A percentile compares a stretch with the other conserved stretches of the same genome.
Conservation (phyloP, 1,139 yeast genomes). For the Geotrichum bryndzae region DNA sequence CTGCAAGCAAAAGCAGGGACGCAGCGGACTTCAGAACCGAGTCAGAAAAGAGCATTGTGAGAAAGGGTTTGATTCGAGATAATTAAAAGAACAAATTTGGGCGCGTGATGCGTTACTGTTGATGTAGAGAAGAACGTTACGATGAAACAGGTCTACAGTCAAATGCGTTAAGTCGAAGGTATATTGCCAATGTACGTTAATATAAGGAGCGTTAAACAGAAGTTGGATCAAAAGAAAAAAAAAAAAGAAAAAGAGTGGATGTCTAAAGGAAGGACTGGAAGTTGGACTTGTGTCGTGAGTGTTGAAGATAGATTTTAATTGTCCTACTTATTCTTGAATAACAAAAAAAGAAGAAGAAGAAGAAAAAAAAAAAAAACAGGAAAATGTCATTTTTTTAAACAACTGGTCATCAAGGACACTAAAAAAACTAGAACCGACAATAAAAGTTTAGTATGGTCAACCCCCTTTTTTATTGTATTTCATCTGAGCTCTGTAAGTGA, state of each 20-base stretch:
- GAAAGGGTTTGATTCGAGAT: background rate
- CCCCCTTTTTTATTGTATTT: background rate
- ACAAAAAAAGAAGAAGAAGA: slow-evolving; percentile 71
- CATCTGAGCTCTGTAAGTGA: background rate
- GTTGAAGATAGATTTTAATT: background rate
- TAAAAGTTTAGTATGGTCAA: background rate
- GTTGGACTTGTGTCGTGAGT: background rate
- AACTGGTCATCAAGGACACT: background rate
- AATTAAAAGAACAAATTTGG: background rate
- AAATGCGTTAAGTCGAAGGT: background rate
- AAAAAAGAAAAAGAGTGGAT: background rate
- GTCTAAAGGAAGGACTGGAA: slow-evolving; percentile 2
- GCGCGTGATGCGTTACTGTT: background rate
- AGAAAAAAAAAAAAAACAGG: slow-evolving; percentile 43
- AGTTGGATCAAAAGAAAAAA: background rate
- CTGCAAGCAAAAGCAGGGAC: slow-evolving; percentile 4
- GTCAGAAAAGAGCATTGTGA: background rate
- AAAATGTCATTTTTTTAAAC: background rate
- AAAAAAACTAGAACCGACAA: background rate
- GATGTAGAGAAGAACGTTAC: background rate
- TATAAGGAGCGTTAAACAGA: background rate
- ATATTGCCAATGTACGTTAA: background rate
- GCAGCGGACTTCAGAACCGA: background rate
- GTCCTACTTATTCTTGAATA: background rate
- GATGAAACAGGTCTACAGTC: background rate